Evolutionary conservation across 192 early-diverging fungal species (phyloP).

Genomic region (Dissophora globulifera): DNA sequence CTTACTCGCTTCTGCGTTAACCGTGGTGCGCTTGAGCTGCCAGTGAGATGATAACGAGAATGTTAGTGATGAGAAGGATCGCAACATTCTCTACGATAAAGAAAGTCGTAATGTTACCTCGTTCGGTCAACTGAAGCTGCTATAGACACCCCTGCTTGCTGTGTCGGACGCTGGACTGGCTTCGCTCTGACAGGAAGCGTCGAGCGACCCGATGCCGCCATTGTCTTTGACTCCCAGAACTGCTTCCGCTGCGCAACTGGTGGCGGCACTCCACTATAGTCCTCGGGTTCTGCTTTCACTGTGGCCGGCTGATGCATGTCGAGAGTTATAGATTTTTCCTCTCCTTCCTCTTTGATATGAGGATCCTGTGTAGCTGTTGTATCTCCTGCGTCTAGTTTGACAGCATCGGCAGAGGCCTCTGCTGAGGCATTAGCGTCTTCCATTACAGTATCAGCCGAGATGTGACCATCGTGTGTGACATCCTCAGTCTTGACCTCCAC

Average conservation of each 20-base stretch:
- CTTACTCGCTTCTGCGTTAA: slow-evolving; percentile 14
- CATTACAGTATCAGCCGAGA: background rate
- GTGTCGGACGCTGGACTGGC: background rate
- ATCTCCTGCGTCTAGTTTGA: background rate
- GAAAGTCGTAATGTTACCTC: background rate
- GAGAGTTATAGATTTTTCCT: background rate
- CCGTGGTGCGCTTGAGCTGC: background rate
- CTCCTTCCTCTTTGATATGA: slow-evolving; percentile 14
- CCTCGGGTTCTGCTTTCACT: background rate
- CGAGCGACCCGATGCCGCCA: slow-evolving; percentile 8
- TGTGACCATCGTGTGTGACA: too few relatives aligned
- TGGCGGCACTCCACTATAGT: background rate
- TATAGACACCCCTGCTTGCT: background rate
- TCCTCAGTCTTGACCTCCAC: slow-evolving; percentile 24
- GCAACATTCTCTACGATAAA: too few relatives aligned
- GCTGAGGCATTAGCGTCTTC: background rate
- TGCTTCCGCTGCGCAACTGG: slow-evolving; percentile 26
- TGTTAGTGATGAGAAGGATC: too few relatives aligned
- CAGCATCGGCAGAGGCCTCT: too few relatives aligned
- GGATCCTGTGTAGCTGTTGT: background rate
- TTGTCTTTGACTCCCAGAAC: slow-evolving; percentile 43
- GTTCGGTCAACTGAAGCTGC: too few relatives aligned
- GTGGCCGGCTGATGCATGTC: background rate
- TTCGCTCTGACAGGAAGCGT: slow-evolving; percentile 23
- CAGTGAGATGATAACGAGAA: too few relatives aligned